These are phyloP conservation scores for Babesia caballi DNA, from an alignment of 169 alveolate species.

Conservation along the genomic window DNA sequence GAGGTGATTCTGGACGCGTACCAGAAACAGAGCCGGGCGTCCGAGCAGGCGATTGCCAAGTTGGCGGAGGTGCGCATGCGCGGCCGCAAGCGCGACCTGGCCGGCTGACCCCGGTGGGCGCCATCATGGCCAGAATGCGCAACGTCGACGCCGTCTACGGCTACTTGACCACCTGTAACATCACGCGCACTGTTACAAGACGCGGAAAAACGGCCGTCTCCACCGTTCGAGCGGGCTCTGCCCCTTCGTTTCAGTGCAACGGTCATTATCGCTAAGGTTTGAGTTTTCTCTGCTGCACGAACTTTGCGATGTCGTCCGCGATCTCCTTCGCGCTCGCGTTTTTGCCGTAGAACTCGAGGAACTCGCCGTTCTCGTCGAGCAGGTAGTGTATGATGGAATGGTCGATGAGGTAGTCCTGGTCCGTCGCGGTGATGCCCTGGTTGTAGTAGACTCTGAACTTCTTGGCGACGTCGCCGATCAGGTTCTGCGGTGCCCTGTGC, in stretches of 20 bases:
- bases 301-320: conserved; percentile 57
- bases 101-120: conserved; percentile 66
- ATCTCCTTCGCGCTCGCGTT: conserved; percentile 81
- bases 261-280: not conserved
- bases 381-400: conserved; percentile 87
- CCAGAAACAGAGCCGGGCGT: not conserved
- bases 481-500: conserved; percentile 13
- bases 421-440: conserved; percentile 62
- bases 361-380: conserved; percentile 80
- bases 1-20: conserved; percentile 21
- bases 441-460: conserved; percentile 75
- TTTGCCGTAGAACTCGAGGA: conserved; percentile 86
- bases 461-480: conserved; percentile 68
- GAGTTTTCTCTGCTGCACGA: conserved; percentile 27
- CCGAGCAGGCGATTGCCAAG: conserved; percentile 8
- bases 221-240: no score
- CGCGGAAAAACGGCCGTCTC: no score
- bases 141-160: conserved; percentile 72
- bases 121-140: conserved; percentile 70
- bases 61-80: conserved; percentile 66
- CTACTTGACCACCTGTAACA: conserved; percentile 70
- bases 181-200: conserved; percentile 59
- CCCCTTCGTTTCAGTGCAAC: no score
- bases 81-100: conserved; percentile 72
- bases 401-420: conserved; percentile 81